Conservation (phyloP, 2,329 filamentous ascomycete species). For the Epicoccum nigrum region DNA sequence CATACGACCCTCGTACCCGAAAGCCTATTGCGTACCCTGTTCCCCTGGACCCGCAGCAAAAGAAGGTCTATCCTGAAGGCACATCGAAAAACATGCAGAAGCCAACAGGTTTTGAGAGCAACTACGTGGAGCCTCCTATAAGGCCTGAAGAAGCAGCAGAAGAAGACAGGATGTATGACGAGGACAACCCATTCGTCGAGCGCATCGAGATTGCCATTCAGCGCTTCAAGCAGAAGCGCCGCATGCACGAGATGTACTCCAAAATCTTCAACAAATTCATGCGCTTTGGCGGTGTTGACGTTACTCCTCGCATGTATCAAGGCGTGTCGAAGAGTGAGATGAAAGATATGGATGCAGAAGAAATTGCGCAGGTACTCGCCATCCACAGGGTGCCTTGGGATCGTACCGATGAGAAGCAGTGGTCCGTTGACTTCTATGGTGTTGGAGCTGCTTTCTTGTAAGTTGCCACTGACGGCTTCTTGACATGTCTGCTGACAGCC, state of each 20-base stretch:
- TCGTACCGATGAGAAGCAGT: conserved; percentile 60
- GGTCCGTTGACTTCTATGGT: conserved; percentile 80
- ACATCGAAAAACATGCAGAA: conserved; percentile 51
- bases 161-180: conserved; percentile 72
- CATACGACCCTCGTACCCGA: conserved; percentile 37
- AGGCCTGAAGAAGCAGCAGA: conserved; percentile 71
- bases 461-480: conserved; percentile 38
- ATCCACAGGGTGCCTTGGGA: conserved; percentile 63
- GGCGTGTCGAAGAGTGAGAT: conserved; percentile 67
- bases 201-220: conserved; percentile 87
- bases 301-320: conserved; percentile 66
- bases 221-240: conserved; percentile 78
- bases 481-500: conserved; percentile 32
- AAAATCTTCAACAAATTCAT: conserved; percentile 81
- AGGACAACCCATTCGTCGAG: conserved; percentile 57
- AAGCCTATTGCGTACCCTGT: conserved; percentile 34
- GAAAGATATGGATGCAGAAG: conserved; percentile 64
- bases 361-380: conserved; percentile 69
- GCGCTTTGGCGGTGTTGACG: conserved; percentile 79
- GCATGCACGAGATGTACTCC: conserved; percentile 67
- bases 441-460: conserved; percentile 81
- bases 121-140: conserved; percentile 78
- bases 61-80: conserved; percentile 39
- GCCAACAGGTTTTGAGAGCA: conserved; percentile 65
- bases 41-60: conserved; percentile 34